phyloP scores from a whole-genome alignment of 169 alveolate genomes.

The Eimeria necatrix region DNA sequence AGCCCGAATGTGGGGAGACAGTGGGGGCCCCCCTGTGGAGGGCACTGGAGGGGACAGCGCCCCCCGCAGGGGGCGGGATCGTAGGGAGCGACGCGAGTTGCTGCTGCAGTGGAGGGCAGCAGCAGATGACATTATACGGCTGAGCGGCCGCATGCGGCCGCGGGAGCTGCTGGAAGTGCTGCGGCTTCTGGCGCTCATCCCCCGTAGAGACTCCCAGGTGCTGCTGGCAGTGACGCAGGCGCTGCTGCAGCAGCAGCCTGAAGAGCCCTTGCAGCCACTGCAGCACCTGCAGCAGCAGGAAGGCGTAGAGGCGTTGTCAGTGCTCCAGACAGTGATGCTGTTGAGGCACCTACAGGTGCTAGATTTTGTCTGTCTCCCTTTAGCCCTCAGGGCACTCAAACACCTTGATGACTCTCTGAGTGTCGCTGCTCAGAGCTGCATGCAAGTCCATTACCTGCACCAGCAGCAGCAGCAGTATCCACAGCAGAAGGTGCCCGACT shows the following conservation, averaged over 20 bases:
- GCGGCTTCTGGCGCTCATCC: neutral
- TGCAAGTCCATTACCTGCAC: constrained; percentile 9
- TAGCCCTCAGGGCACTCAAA: neutral
- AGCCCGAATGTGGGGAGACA: no score
- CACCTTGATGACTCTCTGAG: neutral
- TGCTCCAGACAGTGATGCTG: constrained; percentile 35
- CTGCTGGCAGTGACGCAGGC: constrained; percentile 47
- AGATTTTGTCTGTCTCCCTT: neutral
- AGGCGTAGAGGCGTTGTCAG: constrained; percentile 32
- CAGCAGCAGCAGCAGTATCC: constrained; percentile 31
- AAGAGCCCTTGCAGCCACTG: neutral
- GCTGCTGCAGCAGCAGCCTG: constrained; percentile 27
- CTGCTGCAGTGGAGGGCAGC: neutral
- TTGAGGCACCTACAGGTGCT: constrained; percentile 26
- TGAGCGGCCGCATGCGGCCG: constrained; percentile 24
- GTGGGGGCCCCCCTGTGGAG: neutral
- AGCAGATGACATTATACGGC: constrained; percentile 1
- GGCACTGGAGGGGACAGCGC: neutral
- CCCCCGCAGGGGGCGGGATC: neutral
- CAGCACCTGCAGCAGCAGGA: neutral
- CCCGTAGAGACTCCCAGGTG: constrained; percentile 4
- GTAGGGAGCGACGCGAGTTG: neutral
- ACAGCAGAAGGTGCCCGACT: constrained; percentile 6
- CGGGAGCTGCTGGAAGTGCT: constrained; percentile 39
- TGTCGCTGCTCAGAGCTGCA: constrained; percentile 26